Base-by-base conservation (phyloP, 495 filamentous ascomycete genomes). In the Hapsidospora chrysogenum region DNA sequence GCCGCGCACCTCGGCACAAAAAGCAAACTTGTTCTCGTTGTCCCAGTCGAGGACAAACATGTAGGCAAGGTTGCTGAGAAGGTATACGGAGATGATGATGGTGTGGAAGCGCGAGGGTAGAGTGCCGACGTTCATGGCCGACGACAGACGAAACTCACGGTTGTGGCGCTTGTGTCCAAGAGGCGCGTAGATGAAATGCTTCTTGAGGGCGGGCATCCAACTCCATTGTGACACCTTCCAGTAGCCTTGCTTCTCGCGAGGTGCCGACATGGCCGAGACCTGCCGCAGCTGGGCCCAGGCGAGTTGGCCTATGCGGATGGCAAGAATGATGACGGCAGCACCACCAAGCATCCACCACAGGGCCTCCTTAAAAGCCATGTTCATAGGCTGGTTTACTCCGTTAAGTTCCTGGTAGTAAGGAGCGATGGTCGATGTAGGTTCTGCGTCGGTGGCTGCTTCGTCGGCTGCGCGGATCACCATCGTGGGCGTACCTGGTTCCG, bases 41-140 rank as follows among this genome's bases (percentile, higher is more conserved):
- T 23, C 46, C 56, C 69, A 80, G 54, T 81, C 61, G 33, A 80
- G 63, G 33, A 64, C 52, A 37, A 70, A 64, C 61, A 72, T 72
- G 58, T 78, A 80, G 30, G 58, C 57, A 18, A 76, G 21, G 43
- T 83, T 83, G 54, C 74, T 74, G 20, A 58, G 49, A 7, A 80
- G 48, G 49, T 79, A 82, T 5, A 63, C 61, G 15, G 66, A 44
- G 3, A 97, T 60, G 31, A 92, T 60, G 23, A 89, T 36, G 19
- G 66, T 64, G 48, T 97, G 85, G 33, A 94, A 72, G 8, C 89
- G 74, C 28, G 76, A 82, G 3, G 89, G 89, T 2, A 96, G 58
- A 1, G 76, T 85, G 20, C 89, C 89, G 46, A 94, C 68, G 51
- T 83, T 85, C 44, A 89, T 36, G 27, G 77, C 80, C 10, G 70